Evolutionary conservation across 306 rosid genomes (phyloP), one percentile per base, ranked within the genome.

Genomic region (Gillenia trifoliata): DNA sequence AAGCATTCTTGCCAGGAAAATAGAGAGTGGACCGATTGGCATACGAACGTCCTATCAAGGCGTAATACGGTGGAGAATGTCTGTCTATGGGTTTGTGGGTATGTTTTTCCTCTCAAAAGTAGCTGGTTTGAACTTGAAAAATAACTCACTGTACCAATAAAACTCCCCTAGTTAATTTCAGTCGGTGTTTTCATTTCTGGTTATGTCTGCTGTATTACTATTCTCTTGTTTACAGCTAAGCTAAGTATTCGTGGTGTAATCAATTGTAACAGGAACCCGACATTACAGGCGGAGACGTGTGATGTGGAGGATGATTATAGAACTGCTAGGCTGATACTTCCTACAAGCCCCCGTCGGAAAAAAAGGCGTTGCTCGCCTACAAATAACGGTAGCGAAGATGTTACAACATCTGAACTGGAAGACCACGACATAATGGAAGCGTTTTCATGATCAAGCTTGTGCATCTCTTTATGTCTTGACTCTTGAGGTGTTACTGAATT

Each of bases 11-110:
- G 34, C 20, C 90, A 91, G 98, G 91, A 85, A 82, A 86, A 83
- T 82, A 80, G 76, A 30, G 98, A 91, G 43, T 93, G 98, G 98
- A 70, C 78, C 76, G 94, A 91, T 74, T 92, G 96, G 96, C 90
- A 87, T 69, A 65, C 83, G 74, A 75, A 80, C 86, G 77, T 87
- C 43, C 70, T 93, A 78, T 81, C 90, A 25, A 86, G 83, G 79
- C 92, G 98, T 72, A 91, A 87, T 76, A 84, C 90, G n/a, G 72
- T 89, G 78, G 98, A 91, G 81, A 93, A 93, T 85, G 95, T 93
- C 76, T 85, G 79, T 83, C 97, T 87, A 73, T 91, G 98, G 98
- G 96, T 87, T 9, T 93, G 98, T 75, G 98, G 98, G 98, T 93
- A 90, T 83, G 98, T 60, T 75, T 84, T 73, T 15, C 60, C 66